Conservation (phyloP, 805 yeast species). For the Kuraishia hungarica region DNA sequence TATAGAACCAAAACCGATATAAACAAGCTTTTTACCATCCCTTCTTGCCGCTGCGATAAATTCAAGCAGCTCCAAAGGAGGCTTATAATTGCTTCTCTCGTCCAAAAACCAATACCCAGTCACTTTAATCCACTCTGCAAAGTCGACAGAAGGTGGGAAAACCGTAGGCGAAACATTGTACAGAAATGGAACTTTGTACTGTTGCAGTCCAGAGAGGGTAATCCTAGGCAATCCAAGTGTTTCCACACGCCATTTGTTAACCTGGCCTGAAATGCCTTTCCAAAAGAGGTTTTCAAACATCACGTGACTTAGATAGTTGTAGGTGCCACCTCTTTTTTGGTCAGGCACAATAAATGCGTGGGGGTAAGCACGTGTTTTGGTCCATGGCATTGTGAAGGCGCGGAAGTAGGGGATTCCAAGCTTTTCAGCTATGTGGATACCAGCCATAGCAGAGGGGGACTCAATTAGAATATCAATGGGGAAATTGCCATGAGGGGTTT, state of each 20-base stretch:
- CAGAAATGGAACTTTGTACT: conserved; percentile 74
- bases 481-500: too few species aligned
- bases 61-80: conserved; percentile 46
- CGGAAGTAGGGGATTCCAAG: conserved; percentile 82
- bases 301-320: conserved; percentile 87
- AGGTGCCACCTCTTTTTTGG: conserved; percentile 86
- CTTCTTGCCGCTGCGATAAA: conserved; percentile 57
- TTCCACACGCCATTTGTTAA: conserved; percentile 80
- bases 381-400: conserved; percentile 99
- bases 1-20: conserved; percentile 94
- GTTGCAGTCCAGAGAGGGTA: conserved; percentile 61
- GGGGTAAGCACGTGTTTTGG: conserved; percentile 89
- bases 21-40: conserved; percentile 65
- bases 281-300: conserved; percentile 89
- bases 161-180: conserved; percentile 85
- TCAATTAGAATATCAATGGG: conserved; percentile 76
- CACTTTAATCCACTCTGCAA: conserved; percentile 90
- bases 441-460: conserved; percentile 95
- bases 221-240: conserved; percentile 61
- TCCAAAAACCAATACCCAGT: conserved; percentile 95
- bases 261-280: conserved; percentile 84
- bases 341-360: conserved; percentile 96
- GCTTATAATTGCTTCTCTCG: conserved; percentile 47
- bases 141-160: conserved; percentile 89
- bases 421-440: conserved; percentile 92